These are phyloP conservation scores for Plasmopara halstedii DNA, from an alignment of 352 stramenopile genomes.

Conservation along the genomic window DNA sequence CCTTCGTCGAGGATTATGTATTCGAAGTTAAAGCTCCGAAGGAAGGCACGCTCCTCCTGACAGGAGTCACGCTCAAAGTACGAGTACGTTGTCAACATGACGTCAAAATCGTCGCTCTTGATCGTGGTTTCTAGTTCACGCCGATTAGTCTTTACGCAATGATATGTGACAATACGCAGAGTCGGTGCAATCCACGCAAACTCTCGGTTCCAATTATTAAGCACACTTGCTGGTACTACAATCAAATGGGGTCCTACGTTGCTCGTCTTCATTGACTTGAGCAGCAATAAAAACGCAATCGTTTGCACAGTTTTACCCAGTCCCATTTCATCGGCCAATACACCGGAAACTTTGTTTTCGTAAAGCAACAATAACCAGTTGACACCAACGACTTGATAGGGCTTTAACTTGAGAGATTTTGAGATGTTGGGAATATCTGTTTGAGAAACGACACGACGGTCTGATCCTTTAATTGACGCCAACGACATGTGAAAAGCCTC, in stretches of 20 bases:
- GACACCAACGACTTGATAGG: conserved; percentile 78
- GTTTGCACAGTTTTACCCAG: conserved; percentile 91
- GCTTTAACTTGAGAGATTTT: conserved; percentile 68
- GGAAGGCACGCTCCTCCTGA: conserved; percentile 75
- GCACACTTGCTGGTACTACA: conserved; percentile 88
- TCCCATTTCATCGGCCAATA: conserved; percentile 87
- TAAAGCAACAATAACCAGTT: conserved; percentile 79
- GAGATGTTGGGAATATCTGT: conserved; percentile 62
- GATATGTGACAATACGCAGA: conserved; percentile 83
- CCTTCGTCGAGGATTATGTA: conserved; percentile 93
- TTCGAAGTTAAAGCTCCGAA: conserved; percentile 74
- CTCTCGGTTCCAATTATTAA: conserved; percentile 92
- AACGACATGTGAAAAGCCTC: conserved; percentile 53
- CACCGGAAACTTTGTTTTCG: conserved; percentile 70
- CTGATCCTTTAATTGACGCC: conserved; percentile 30
- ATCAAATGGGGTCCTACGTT: conserved; percentile 79
- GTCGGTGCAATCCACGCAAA: conserved; percentile 89
- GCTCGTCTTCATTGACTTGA: conserved; percentile 37
- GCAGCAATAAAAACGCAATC: conserved; percentile 67
- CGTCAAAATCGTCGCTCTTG: conserved; percentile 49
- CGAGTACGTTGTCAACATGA: conserved; percentile 88
- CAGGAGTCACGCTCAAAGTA: conserved; percentile 87
- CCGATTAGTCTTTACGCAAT: conserved; percentile 60
- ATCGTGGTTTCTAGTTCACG: conserved; percentile 50
- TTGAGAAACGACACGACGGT: conserved; percentile 51